Evolutionary conservation across 2,329 filamentous ascomycete genomes (phyloP).

Genomic region (Colletotrichum musae): DNA sequence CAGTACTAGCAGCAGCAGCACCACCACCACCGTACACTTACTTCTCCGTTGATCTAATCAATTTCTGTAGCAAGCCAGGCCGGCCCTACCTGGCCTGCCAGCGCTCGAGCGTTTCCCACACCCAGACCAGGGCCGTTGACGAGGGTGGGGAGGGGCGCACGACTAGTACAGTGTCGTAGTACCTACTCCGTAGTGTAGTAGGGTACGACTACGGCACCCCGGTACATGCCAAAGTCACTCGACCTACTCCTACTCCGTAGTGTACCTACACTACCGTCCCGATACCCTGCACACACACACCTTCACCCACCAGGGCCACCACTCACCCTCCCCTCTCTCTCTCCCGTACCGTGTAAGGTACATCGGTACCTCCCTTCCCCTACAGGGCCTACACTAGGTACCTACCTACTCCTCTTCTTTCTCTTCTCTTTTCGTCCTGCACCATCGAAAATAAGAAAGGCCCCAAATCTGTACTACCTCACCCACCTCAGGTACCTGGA

Average conservation of each 20-base stretch:
- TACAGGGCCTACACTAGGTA: neutral
- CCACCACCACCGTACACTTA: neutral
- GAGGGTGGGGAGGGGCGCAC: constrained; percentile 9
- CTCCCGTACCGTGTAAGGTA: neutral
- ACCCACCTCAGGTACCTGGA: constrained; percentile 38
- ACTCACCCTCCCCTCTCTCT: neutral
- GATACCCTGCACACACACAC: neutral
- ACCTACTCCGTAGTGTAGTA: neutral
- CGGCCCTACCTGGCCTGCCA: constrained; percentile 41
- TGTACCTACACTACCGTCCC: too few species aligned
- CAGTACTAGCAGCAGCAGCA: too few species aligned
- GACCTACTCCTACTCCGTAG: constrained; percentile 11
- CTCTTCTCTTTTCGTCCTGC: constrained; percentile 39
- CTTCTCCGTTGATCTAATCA: constrained; percentile 46
- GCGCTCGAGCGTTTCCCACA: constrained; percentile 42
- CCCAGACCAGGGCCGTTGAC: constrained; percentile 29
- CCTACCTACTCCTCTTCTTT: constrained; percentile 43
- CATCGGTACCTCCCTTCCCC: neutral
- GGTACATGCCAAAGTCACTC: constrained; percentile 44
- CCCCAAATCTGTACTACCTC: constrained; percentile 37
- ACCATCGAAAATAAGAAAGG: constrained; percentile 41
- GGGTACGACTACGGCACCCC: constrained; percentile 6
- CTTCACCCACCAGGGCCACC: neutral
- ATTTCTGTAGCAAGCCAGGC: constrained; percentile 45
- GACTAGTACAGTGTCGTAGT: constrained; percentile 14